Conservation (phyloP, 2,329 filamentous ascomycete genomes). For the Penicillium sp. region DNA sequence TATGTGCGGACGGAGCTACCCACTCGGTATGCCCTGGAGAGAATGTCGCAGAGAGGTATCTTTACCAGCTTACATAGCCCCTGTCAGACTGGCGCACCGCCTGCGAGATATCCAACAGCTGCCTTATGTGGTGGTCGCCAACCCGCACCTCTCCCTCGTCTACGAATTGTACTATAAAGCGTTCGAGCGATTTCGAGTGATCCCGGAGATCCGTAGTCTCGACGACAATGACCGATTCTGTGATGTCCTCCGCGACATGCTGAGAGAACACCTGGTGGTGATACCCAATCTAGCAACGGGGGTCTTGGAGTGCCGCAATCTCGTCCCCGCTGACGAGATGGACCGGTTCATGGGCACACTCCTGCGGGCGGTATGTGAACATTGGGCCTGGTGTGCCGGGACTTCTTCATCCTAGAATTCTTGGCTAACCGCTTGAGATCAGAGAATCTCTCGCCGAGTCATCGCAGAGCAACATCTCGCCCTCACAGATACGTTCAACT, state of each 20-base stretch:
- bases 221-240: slow-evolving; percentile 91
- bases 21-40: slow-evolving; percentile 58
- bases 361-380: slow-evolving; percentile 69
- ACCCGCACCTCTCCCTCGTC: slow-evolving; percentile 86
- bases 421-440: slow-evolving; percentile 13
- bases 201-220: slow-evolving; percentile 77
- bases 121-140: slow-evolving; percentile 94
- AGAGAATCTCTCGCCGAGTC: slow-evolving; percentile 91
- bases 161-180: slow-evolving; percentile 96
- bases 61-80: neutral
- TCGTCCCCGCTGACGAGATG: slow-evolving; percentile 76
- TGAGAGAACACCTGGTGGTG: slow-evolving; percentile 85
- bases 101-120: slow-evolving; percentile 96
- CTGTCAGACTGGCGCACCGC: slow-evolving; percentile 75
- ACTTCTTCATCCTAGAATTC: neutral
- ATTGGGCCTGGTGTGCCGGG: neutral
- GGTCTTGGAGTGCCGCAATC: slow-evolving; percentile 80
- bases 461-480: slow-evolving; percentile 97
- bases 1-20: slow-evolving; percentile 95
- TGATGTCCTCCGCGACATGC: slow-evolving; percentile 70
- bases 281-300: slow-evolving; percentile 95
- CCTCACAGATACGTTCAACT: slow-evolving; percentile 89
- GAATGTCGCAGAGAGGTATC: neutral
- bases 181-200: slow-evolving; percentile 84
- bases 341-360: slow-evolving; percentile 96